Evolutionary conservation across 768 basidiomycete species (phyloP).

Genomic region (Collybiopsis luxurians): DNA sequence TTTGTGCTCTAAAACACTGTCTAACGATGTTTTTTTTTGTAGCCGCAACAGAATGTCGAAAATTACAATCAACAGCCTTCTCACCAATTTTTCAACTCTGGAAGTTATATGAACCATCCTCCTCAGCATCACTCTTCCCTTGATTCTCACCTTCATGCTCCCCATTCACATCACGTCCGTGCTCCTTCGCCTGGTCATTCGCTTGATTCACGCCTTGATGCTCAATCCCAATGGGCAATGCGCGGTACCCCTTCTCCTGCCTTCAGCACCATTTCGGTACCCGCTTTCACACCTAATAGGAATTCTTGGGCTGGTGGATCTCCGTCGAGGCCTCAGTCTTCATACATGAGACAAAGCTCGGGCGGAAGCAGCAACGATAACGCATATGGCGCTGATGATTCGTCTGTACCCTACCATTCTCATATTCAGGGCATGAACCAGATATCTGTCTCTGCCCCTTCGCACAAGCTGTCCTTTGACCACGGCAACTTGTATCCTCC

Average conservation of each 20-base stretch:
- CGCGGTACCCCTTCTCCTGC: slow-evolving; percentile 37
- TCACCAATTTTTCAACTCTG: background rate
- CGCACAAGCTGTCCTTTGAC: slow-evolving; percentile 68
- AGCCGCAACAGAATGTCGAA: background rate
- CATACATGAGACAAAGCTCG: background rate
- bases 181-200: slow-evolving; percentile 1
- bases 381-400: background rate
- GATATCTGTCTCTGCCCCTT: slow-evolving; percentile 42
- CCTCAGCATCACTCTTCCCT: slow-evolving; percentile 5
- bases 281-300: slow-evolving; percentile 30
- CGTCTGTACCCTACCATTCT: background rate
- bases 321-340: background rate
- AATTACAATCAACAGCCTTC: background rate
- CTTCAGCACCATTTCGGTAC: slow-evolving; percentile 36
- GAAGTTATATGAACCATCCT: background rate
- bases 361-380: background rate
- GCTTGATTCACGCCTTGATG: slow-evolving; percentile 16
- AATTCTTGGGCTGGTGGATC: background rate
- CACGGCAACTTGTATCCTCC: slow-evolving; percentile 49
- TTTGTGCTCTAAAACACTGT: background rate
- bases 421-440: background rate
- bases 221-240: slow-evolving; percentile 36
- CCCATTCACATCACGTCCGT: background rate
- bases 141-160: slow-evolving; percentile 1
- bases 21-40: background rate